Conservation (phyloP, 2,329 filamentous ascomycete genomes). For the Penicillium sp. region DNA sequence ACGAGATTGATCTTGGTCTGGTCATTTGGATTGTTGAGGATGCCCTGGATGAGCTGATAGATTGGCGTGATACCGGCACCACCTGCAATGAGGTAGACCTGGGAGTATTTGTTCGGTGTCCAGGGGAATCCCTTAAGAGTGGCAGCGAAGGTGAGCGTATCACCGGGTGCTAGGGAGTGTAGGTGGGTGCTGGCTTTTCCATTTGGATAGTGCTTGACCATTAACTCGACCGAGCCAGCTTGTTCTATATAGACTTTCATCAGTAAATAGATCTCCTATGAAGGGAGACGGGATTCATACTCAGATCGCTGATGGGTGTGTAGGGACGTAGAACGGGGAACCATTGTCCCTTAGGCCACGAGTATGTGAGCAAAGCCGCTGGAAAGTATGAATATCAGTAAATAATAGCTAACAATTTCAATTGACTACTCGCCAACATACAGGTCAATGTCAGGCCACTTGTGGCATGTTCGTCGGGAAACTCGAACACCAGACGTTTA, state of each 20-base stretch:
- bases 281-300: conserved; percentile 42
- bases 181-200: conserved; percentile 70
- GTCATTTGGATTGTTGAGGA: conserved; percentile 67
- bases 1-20: conserved; percentile 68
- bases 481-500: conserved; percentile 62
- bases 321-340: conserved; percentile 69
- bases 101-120: conserved; percentile 55
- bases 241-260: conserved; percentile 51
- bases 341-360: conserved; percentile 63
- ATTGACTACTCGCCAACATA: conserved; percentile 33
- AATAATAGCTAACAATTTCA: background rate
- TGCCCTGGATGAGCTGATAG: conserved; percentile 68
- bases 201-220: conserved; percentile 71
- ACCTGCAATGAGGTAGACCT: conserved; percentile 71
- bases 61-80: conserved; percentile 76
- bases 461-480: conserved; percentile 55
- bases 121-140: conserved; percentile 62
- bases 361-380: conserved; percentile 66
- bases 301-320: conserved; percentile 64
- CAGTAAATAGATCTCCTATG: conserved; percentile 9
- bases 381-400: conserved; percentile 6
- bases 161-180: conserved; percentile 69
- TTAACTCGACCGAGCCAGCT: conserved; percentile 65
- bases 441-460: conserved; percentile 61
- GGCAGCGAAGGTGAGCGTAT: conserved; percentile 64